These are phyloP conservation scores for Fusarium falciforme DNA, from an alignment of 2,329 filamentous ascomycete species.

Conservation along the genomic window DNA sequence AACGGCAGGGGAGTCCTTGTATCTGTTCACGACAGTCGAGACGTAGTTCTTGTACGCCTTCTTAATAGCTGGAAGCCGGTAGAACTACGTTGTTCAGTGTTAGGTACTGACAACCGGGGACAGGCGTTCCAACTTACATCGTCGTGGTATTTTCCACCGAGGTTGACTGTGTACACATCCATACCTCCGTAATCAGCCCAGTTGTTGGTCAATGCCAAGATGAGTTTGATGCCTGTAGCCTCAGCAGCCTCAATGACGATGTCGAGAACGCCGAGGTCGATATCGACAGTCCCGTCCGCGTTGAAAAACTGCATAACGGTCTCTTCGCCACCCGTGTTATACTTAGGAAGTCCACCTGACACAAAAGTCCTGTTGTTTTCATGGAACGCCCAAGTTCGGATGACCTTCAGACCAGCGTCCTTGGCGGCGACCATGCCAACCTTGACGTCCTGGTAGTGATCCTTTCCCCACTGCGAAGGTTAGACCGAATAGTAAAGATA, in stretches of 20 bases:
- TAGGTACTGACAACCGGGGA: accelerated
- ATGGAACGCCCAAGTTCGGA: conserved; percentile 69
- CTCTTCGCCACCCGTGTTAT: conserved; percentile 57
- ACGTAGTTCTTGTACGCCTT: conserved; percentile 69
- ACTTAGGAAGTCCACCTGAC: conserved; percentile 59
- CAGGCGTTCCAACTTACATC: neutral
- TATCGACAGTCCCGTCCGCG: conserved; percentile 55
- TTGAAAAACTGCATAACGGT: conserved; percentile 57
- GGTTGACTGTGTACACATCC: conserved; percentile 66
- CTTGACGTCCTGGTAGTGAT: conserved; percentile 56
- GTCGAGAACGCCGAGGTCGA: conserved; percentile 59
- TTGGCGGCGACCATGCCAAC: conserved; percentile 58
- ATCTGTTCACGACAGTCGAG: conserved; percentile 67
- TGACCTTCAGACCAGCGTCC: conserved; percentile 62
- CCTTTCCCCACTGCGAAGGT: conserved; percentile 22
- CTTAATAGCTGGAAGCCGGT: conserved; percentile 62
- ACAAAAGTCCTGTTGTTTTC: conserved; percentile 64
- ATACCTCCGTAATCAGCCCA: conserved; percentile 69
- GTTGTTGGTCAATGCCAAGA: conserved; percentile 67
- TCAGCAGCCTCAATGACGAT: conserved; percentile 55
- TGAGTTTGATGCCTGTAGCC: conserved; percentile 59
- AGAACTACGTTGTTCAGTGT: conserved; percentile 51
- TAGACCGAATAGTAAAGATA: neutral
- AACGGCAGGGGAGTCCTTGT: conserved; percentile 67
- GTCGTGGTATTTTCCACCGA: conserved; percentile 59